Conservation (phyloP, 148 eudicot species). For the Camellia japonica region DNA sequence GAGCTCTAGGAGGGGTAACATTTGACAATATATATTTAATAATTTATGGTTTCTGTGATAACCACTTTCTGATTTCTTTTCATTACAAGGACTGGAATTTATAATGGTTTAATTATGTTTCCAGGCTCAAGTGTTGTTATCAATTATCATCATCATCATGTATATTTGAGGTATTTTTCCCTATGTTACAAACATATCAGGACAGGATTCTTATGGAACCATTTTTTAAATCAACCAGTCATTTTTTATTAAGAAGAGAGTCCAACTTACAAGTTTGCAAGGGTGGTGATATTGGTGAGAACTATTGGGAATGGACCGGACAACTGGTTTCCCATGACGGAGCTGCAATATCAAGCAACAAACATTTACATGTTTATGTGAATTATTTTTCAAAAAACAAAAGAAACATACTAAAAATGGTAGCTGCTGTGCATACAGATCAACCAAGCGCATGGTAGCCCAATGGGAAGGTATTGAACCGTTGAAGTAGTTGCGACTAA, state of each 20-base stretch:
- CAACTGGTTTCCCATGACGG: constrained; percentile 56
- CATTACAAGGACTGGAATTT: background rate
- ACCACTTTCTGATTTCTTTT: background rate
- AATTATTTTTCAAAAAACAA: background rate
- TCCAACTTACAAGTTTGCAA: constrained; percentile 40
- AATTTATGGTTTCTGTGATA: background rate
- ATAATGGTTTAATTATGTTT: background rate
- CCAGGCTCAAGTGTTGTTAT: background rate
- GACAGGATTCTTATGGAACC: background rate
- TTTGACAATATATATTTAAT: too few species aligned
- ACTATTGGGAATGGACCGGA: constrained; percentile 56
- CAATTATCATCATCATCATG: background rate
- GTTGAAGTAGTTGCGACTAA: constrained; percentile 52
- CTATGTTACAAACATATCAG: background rate
- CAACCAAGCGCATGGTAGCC: constrained; percentile 43
- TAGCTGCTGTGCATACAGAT: constrained; percentile 34
- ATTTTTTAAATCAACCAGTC: background rate
- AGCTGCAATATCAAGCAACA: constrained; percentile 34
- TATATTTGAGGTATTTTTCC: background rate
- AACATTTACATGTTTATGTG: background rate
- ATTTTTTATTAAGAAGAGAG: background rate
- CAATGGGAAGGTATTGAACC: constrained; percentile 49
- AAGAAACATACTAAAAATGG: background rate
- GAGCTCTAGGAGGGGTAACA: too few species aligned
- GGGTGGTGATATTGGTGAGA: constrained; percentile 48